Evolutionary conservation across 306 rosid species (phyloP).

Genomic region (Prunus kanzakura): DNA sequence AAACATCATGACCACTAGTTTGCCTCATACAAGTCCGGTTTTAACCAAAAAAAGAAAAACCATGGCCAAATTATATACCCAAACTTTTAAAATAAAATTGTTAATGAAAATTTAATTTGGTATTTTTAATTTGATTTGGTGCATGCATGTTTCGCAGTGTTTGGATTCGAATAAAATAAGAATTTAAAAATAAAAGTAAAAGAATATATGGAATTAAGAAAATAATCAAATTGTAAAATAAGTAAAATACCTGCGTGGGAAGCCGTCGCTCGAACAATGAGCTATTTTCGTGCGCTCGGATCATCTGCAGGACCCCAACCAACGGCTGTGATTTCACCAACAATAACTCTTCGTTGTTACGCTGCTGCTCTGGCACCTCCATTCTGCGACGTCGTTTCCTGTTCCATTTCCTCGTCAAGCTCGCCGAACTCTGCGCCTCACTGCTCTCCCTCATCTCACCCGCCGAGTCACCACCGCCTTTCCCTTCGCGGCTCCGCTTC

Average conservation of each 20-base stretch:
- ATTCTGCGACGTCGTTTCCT: constrained; percentile 29
- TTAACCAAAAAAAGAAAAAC: neutral
- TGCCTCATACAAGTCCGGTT: neutral
- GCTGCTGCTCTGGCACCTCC: constrained; percentile 31
- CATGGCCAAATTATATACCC: neutral
- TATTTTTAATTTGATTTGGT: neutral
- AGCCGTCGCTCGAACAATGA: constrained; percentile 72
- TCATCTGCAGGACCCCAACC: constrained; percentile 44
- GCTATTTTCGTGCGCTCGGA: constrained; percentile 52
- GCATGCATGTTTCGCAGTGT: neutral
- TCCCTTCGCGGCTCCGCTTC: constrained; percentile 11
- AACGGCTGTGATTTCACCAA: constrained; percentile 56
- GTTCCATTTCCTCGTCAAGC: constrained; percentile 51
- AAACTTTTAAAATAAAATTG: neutral
- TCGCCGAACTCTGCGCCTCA: constrained; percentile 84
- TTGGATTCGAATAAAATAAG: neutral
- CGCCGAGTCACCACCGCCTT: constrained; percentile 52
- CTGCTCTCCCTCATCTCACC: constrained; percentile 62
- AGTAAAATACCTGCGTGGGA: constrained; percentile 56
- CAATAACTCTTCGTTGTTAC: constrained; percentile 22
- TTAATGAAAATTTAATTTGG: neutral
- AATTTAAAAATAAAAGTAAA: neutral
- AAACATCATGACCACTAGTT: constrained; percentile 21
- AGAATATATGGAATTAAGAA: constrained; percentile 23
- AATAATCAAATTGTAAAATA: neutral